Conservation (phyloP, 2,329 filamentous ascomycete genomes). For the Diplodia mutila region DNA sequence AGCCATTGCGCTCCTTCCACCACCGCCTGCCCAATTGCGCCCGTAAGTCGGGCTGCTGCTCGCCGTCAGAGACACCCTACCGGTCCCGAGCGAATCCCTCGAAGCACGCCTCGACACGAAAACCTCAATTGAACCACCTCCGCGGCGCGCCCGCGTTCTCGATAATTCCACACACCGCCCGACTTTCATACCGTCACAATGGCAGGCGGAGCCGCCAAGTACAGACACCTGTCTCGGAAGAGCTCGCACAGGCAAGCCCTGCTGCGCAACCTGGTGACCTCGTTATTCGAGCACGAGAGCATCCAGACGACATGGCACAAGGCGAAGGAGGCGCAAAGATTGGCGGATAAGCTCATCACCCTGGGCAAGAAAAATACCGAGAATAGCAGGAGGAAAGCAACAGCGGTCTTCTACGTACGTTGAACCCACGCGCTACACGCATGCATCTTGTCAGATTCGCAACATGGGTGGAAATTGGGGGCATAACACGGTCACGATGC, state of each 20-base stretch:
- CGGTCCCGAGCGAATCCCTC: background rate
- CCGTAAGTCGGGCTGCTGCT: conserved; percentile 2
- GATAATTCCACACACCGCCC: background rate
- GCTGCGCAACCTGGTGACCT: conserved; percentile 93
- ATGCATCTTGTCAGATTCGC: no score
- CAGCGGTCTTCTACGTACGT: conserved; percentile 83
- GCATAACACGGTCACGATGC: background rate
- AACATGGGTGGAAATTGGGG: background rate
- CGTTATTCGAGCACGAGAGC: conserved; percentile 88
- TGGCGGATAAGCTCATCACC: conserved; percentile 94
- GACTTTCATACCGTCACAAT: conserved; percentile 53
- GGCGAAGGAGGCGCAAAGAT: conserved; percentile 91
- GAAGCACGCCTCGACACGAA: background rate
- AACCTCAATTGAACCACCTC: conserved; percentile 6
- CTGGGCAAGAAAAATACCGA: conserved; percentile 91
- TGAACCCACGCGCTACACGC: background rate
- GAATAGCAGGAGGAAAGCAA: conserved; percentile 73
- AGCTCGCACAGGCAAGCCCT: conserved; percentile 90
- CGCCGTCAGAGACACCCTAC: background rate
- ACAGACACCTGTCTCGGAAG: conserved; percentile 82
- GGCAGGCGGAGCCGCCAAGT: conserved; percentile 86
- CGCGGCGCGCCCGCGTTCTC: conserved; percentile 13
- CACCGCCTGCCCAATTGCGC: background rate
- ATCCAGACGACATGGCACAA: conserved; percentile 96
- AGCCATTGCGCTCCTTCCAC: background rate